These are phyloP conservation scores for Colletotrichum eremochloae DNA, from an alignment of 2,329 filamentous ascomycete species.

Conservation along the genomic window DNA sequence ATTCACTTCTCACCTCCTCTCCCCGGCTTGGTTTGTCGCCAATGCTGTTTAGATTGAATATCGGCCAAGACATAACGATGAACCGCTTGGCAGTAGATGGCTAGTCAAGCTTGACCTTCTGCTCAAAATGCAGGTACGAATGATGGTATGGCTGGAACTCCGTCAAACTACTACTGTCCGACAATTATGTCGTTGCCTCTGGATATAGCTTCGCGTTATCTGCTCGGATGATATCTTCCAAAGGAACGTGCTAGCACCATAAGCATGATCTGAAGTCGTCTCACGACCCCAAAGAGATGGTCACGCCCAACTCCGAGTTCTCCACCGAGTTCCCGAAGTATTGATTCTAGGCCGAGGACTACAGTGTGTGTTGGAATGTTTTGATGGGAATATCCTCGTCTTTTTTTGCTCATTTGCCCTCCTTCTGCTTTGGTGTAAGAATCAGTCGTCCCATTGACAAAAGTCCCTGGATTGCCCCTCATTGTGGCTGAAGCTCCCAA, in stretches of 20 bases:
- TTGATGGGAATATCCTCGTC: conserved; percentile 1
- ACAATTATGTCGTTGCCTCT: not conserved
- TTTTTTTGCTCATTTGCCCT: conserved; percentile 17
- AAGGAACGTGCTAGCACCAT: not conserved
- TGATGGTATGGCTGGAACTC: not conserved
- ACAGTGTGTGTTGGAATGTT: conserved; percentile 7
- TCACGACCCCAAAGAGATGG: not conserved
- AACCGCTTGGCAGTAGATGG: not conserved
- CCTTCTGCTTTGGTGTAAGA: conserved; percentile 33
- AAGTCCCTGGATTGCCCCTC: conserved; percentile 35
- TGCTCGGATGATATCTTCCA: not conserved
- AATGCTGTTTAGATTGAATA: not conserved
- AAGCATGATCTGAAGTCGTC: not conserved
- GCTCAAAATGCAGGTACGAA: not conserved
- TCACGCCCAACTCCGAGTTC: too few relatives aligned
- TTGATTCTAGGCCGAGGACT: too few relatives aligned
- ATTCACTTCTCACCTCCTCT: not conserved
- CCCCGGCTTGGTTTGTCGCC: not conserved
- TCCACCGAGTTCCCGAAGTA: not conserved
- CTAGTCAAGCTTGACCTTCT: not conserved
- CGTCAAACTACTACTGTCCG: not conserved
- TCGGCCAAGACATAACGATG: not conserved
- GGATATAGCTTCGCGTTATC: not conserved
- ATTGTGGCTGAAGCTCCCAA: conserved; percentile 35
- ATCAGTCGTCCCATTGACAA: conserved; percentile 21